These are phyloP conservation scores for Chytridium lagenaria DNA, from an alignment of 371 early-diverging fungal genomes.

Conservation along the genomic window DNA sequence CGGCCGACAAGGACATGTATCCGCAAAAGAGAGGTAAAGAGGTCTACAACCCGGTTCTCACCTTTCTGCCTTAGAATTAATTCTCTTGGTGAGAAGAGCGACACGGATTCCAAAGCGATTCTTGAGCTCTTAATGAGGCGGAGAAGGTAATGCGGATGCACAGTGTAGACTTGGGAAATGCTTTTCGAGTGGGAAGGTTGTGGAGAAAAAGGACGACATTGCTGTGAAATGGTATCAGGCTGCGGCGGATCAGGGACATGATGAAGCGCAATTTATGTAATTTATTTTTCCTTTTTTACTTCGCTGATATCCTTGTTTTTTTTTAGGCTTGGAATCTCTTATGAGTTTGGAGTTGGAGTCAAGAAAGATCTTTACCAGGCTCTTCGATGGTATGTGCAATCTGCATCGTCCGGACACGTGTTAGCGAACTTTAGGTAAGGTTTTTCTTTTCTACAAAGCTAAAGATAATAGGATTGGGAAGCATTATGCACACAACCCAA, in stretches of 20 bases:
- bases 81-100: no score
- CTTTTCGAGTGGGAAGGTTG: no score
- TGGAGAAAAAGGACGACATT: no score
- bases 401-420: slow-evolving; percentile 34
- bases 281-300: background rate
- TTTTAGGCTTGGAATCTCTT: slow-evolving; percentile 1
- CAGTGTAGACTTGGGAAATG: no score
- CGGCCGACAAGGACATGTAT: no score
- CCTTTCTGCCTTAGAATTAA: no score
- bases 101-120: no score
- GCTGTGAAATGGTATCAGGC: slow-evolving; percentile 18
- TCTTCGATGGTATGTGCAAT: slow-evolving; percentile 28
- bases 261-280: background rate
- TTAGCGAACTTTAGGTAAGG: slow-evolving; percentile 31
- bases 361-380: slow-evolving; percentile 19
- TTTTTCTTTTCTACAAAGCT: slow-evolving; percentile 55
- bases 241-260: background rate
- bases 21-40: no score
- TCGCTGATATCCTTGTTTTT: background rate
- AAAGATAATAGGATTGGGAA: background rate
- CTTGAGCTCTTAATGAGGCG: no score
- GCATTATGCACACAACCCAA: slow-evolving; percentile 12
- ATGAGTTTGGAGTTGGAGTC: slow-evolving; percentile 37
- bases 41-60: no score
- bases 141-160: no score